Conservation (phyloP, 495 filamentous ascomycete species). For the Corynascus novoguineensis region DNA sequence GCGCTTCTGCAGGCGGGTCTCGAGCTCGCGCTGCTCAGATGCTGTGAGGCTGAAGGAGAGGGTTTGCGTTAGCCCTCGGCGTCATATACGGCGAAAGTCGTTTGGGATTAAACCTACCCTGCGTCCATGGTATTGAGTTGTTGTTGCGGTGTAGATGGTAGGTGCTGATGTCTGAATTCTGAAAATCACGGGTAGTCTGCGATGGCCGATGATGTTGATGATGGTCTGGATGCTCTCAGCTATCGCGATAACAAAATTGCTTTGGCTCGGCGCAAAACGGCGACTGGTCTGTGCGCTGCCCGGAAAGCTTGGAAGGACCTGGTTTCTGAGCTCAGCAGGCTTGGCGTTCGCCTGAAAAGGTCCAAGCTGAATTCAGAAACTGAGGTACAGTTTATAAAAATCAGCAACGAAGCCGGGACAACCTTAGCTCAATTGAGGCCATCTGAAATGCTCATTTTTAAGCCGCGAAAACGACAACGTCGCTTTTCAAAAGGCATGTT, state of each 20-base stretch:
- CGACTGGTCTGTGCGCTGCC: conserved; percentile 5
- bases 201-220: conserved; percentile 4
- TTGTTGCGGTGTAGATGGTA: background rate
- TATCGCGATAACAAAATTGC: conserved; percentile 17
- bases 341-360: too few species aligned
- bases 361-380: too few species aligned
- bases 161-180: background rate
- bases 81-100: background rate
- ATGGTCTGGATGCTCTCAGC: background rate
- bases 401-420: too few species aligned
- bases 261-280: background rate
- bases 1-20: conserved; percentile 85
- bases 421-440: too few species aligned
- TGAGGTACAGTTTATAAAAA: too few species aligned
- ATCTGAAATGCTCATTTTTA: too few species aligned
- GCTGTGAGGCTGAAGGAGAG: conserved; percentile 54
- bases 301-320: background rate
- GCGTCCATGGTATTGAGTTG: conserved; percentile 11
- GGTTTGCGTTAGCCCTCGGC: too few species aligned
- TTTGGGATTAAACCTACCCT: too few species aligned
- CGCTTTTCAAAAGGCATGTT: too few species aligned
- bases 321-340: too few species aligned
- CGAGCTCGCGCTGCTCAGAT: conserved; percentile 85
- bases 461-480: too few species aligned
- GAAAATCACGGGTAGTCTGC: background rate